Percentiles rank a stretch among this genome's conserved stretches.
phyloP scores from a whole-genome alignment of 1,284 basidiomycete genomes.

The Melampsora larici-populina region DNA sequence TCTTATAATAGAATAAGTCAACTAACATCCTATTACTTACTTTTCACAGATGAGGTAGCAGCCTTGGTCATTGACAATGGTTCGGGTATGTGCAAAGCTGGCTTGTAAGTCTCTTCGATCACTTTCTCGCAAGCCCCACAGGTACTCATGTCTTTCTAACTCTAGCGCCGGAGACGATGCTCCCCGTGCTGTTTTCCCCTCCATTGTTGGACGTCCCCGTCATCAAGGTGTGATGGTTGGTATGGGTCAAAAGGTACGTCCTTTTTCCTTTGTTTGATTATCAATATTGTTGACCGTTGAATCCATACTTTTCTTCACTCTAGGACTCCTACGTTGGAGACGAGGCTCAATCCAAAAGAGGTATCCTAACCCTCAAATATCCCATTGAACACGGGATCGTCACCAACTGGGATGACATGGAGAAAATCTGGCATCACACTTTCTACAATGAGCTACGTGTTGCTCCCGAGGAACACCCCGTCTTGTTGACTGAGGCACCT shows the following conservation, averaged over 20 bases:
- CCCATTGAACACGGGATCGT: conserved; percentile 66
- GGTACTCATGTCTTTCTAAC: conserved; percentile 43
- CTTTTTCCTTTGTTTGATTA: background rate
- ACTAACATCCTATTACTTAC: conserved; percentile 11
- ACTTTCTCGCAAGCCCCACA: conserved; percentile 19
- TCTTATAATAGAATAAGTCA: background rate
- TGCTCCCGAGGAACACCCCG: conserved; percentile 78
- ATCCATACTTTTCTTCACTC: conserved; percentile 53
- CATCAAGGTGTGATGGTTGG: conserved; percentile 85
- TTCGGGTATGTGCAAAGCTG: conserved; percentile 83
- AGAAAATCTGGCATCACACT: conserved; percentile 78
- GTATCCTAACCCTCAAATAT: conserved; percentile 84
- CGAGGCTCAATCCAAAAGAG: conserved; percentile 91
- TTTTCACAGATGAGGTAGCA: conserved; percentile 50
- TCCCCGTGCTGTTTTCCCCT: conserved; percentile 72
- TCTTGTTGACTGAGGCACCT: conserved; percentile 88
- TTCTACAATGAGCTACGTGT: conserved; percentile 59
- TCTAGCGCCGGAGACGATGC: conserved; percentile 67
- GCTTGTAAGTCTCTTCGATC: conserved; percentile 50
- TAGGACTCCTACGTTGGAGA: conserved; percentile 60
- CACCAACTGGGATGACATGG: conserved; percentile 96
- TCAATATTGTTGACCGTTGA: background rate
- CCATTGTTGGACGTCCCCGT: conserved; percentile 85
- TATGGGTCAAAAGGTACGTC: conserved; percentile 55
- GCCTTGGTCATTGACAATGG: conserved; percentile 54